A percentile compares a stretch with the other conserved stretches of the same genome.
Conservation (phyloP, 78 protist species). For the Protostelium mycophagum region DNA sequence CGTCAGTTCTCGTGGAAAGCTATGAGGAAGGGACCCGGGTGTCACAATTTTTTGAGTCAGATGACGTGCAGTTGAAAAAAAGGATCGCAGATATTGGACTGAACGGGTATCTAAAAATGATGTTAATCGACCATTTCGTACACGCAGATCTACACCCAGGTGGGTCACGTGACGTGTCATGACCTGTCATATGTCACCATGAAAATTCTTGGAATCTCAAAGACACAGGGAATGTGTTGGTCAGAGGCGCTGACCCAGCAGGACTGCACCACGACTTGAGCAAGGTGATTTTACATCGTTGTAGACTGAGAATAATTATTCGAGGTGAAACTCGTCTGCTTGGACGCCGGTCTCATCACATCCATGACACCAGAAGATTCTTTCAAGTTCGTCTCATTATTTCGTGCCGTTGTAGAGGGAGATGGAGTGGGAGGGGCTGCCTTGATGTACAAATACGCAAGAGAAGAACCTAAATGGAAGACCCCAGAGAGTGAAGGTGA, state of each 20-base stretch:
- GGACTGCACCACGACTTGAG: background rate
- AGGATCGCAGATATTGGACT: conserved; percentile 47
- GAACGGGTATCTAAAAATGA: conserved; percentile 56
- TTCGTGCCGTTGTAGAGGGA: conserved; percentile 44
- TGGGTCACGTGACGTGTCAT: conserved; percentile 1
- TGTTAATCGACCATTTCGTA: conserved; percentile 55
- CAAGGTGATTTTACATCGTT: background rate
- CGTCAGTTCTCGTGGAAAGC: conserved; percentile 39
- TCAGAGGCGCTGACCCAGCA: background rate
- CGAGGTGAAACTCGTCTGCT: conserved; percentile 9
- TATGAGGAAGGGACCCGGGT: conserved; percentile 54
- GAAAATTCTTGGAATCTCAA: background rate
- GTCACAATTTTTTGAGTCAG: conserved; percentile 16
- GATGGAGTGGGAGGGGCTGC: conserved; percentile 59
- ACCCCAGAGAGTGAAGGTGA: conserved; percentile 29
- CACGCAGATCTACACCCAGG: conserved; percentile 71
- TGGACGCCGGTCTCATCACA: conserved; percentile 63
- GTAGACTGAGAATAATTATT: background rate
- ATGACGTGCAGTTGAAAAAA: background rate
- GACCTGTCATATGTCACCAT: background rate
- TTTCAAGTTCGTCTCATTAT: conserved; percentile 45
- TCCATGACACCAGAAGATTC: conserved; percentile 14
- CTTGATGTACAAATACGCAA: conserved; percentile 40
- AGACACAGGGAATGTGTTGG: background rate
- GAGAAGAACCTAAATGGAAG: conserved; percentile 46